These are phyloP conservation scores for Oryza punctata DNA, from an alignment of 176 grass and related monocot genomes.

Conservation along the genomic window DNA sequence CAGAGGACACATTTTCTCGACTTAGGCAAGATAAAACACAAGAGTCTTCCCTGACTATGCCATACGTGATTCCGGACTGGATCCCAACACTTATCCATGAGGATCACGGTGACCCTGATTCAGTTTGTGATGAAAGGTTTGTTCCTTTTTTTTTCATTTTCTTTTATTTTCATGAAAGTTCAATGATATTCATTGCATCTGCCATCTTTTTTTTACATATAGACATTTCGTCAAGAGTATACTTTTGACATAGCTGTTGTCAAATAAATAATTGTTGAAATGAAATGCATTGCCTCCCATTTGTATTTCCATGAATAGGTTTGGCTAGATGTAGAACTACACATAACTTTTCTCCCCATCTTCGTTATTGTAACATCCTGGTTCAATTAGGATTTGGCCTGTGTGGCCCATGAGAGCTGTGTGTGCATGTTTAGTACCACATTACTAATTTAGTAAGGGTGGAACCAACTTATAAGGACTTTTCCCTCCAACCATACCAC, in stretches of 20 bases:
- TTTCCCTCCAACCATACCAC: too few species aligned
- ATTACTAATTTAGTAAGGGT: too few species aligned
- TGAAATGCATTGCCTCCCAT: constrained; percentile 19
- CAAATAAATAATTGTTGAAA: neutral
- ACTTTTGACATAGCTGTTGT: constrained; percentile 8
- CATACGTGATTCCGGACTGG: constrained; percentile 85
- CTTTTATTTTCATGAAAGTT: constrained; percentile 8
- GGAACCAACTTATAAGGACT: too few species aligned
- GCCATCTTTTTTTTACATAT: constrained; percentile 1
- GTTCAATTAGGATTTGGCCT: too few species aligned
- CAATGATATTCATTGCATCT: neutral
- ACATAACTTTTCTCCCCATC: neutral
- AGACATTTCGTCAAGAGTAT: neutral
- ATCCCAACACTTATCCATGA: constrained; percentile 63
- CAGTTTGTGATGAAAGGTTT: constrained; percentile 91
- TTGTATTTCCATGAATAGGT: constrained; percentile 30
- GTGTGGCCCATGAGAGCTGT: too few species aligned
- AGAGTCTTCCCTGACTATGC: constrained; percentile 68
- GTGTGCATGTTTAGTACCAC: too few species aligned
- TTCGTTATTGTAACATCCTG: too few species aligned
- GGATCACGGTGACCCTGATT: constrained; percentile 59
- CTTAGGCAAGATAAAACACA: constrained; percentile 59
- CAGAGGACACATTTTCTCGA: constrained; percentile 39
- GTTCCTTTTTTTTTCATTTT: constrained; percentile 29
- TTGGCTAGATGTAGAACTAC: neutral